Evolutionary conservation across 2,329 filamentous ascomycete species (phyloP).

Genomic region (Alternaria solani): DNA sequence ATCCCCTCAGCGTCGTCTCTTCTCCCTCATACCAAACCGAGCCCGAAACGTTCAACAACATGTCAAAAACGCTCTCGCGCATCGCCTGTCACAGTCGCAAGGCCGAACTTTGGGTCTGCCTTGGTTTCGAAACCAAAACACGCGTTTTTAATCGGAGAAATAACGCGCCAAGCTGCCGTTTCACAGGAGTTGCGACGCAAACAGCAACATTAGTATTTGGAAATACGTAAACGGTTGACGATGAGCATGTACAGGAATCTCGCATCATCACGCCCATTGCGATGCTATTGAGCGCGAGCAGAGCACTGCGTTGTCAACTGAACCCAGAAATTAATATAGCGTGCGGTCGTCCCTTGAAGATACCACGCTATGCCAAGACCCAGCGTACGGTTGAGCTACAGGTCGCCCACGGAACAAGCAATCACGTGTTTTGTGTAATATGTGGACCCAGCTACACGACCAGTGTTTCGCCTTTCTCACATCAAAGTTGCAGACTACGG

Average conservation of each 20-base stretch:
- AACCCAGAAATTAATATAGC: neutral
- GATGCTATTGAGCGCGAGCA: neutral
- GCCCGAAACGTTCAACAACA: constrained; percentile 10
- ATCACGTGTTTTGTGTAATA: constrained; percentile 1
- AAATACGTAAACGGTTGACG: neutral
- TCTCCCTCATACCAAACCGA: neutral
- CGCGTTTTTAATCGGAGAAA: constrained; percentile 17
- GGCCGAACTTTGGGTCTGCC: constrained; percentile 9
- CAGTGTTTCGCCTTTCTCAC: constrained; percentile 34
- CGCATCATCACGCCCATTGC: neutral
- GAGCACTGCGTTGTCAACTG: neutral
- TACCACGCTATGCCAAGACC: neutral
- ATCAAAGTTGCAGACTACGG: constrained; percentile 31
- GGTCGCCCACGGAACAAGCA: neutral
- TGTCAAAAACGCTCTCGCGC: constrained; percentile 12
- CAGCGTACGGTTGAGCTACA: neutral
- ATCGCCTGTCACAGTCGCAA: constrained; percentile 18
- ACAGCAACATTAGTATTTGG: constrained; percentile 13
- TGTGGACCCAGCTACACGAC: constrained; percentile 19
- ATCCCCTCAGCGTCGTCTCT: neutral
- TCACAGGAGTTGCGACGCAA: constrained; percentile 19
- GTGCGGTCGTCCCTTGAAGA: neutral
- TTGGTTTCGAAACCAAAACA: constrained; percentile 36
- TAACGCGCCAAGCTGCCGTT: constrained; percentile 11
- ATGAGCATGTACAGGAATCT: neutral